Conservation (phyloP, 331 rosid genomes). For the Arachis monticola region DNA sequence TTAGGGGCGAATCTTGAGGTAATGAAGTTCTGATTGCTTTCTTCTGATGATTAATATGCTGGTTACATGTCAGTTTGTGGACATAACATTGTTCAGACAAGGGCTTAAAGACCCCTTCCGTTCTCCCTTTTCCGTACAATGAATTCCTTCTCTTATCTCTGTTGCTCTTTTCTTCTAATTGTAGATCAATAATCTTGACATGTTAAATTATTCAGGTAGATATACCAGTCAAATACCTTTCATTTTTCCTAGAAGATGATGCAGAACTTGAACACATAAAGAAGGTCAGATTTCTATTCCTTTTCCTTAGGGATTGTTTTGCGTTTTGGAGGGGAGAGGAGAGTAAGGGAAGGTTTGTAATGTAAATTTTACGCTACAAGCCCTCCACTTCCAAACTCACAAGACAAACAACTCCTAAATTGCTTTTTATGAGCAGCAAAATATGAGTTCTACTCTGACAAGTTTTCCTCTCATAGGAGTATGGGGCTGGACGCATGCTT, state of each 20-base stretch:
- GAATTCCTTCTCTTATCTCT: neutral
- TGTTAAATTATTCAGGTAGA: constrained; percentile 69
- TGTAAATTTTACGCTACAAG: too few relatives aligned
- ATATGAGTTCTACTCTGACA: constrained; percentile 17
- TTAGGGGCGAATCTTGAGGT: constrained; percentile 95
- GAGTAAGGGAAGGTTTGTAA: too few relatives aligned
- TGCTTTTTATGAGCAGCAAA: constrained; percentile 17
- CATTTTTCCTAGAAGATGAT: constrained; percentile 88
- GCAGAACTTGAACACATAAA: constrained; percentile 69
- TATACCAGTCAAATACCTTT: constrained; percentile 80
- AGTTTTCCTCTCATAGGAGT: constrained; percentile 56
- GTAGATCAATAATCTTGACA: constrained; percentile 32
- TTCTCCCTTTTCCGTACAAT: constrained; percentile 5
- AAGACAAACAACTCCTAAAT: neutral
- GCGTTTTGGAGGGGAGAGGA: too few relatives aligned
- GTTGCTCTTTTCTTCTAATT: neutral
- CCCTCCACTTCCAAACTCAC: too few relatives aligned
- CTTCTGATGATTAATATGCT: constrained; percentile 12
- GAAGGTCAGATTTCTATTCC: constrained; percentile 51
- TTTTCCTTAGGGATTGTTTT: neutral
- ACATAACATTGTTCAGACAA: neutral
- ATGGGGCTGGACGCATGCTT: constrained; percentile 86
- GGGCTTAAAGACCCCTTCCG: constrained; percentile 7
- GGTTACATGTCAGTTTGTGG: constrained; percentile 1
- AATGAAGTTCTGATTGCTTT: constrained; percentile 24